Conservation (phyloP, 345 rosid species). For the Syzygium grande region DNA sequence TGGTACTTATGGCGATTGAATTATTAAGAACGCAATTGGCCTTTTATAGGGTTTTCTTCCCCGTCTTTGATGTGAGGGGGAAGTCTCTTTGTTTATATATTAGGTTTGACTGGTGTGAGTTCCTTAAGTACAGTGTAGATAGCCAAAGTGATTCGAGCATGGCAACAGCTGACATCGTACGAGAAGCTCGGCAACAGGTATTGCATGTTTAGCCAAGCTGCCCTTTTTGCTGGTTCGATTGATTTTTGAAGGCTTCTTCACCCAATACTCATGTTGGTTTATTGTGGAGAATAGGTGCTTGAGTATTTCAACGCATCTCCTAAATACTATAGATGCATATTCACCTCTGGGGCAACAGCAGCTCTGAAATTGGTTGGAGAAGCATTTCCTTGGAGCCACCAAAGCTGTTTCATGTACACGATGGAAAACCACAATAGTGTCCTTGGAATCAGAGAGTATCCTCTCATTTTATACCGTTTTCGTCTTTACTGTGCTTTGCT, state of each 20-base stretch:
- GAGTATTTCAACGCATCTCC: constrained; percentile 80
- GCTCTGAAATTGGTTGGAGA: constrained; percentile 90
- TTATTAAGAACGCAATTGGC: background rate
- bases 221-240: background rate
- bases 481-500: background rate
- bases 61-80: background rate
- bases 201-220: background rate
- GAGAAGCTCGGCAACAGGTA: constrained; percentile 84
- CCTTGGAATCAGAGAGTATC: constrained; percentile 97
- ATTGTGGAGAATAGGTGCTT: constrained; percentile 54
- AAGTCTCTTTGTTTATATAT: background rate
- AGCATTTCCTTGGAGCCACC: constrained; percentile 77
- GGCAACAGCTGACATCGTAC: constrained; percentile 49
- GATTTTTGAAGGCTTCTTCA: background rate
- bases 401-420: constrained; percentile 68
- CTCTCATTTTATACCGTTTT: background rate
- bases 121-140: constrained; percentile 45
- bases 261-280: background rate
- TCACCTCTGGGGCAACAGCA: constrained; percentile 97
- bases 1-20: background rate
- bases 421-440: constrained; percentile 97
- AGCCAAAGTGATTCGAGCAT: constrained; percentile 81
- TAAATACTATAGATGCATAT: constrained; percentile 73
- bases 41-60: background rate
- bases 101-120: background rate